phyloP scores from a whole-genome alignment of 345 rosid species.

The Populus pruinosa region DNA sequence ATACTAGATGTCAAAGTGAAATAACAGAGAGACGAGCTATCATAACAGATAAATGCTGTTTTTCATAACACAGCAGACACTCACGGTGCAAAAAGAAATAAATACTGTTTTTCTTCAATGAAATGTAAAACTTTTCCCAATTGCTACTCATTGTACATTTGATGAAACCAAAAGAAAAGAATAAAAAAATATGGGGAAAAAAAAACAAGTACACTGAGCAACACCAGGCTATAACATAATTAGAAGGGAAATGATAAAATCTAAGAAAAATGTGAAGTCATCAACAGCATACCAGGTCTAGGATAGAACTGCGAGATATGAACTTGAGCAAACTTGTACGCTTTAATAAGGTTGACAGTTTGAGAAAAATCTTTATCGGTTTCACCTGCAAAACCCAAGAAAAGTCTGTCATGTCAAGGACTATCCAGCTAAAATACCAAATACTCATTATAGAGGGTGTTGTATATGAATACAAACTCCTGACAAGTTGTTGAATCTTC shows the following conservation, averaged over 20 bases:
- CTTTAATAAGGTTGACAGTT: conserved; percentile 67
- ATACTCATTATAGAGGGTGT: not conserved
- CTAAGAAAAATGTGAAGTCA: not conserved
- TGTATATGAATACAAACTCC: not conserved
- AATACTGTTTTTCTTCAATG: no score
- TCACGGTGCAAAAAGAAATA: no score
- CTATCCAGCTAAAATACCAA: not conserved
- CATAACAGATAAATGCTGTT: no score
- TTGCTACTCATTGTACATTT: not conserved
- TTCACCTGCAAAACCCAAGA: conserved; percentile 57
- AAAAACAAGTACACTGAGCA: not conserved
- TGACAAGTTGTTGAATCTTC: not conserved
- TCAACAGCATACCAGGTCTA: conserved; percentile 58
- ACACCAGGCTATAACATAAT: not conserved
- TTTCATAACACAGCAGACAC: no score
- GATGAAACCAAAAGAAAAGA: not conserved
- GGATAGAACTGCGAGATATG: conserved; percentile 99
- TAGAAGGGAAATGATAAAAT: no score
- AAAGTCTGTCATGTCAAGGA: conserved; percentile 1
- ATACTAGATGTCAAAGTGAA: not conserved
- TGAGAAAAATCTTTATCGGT: conserved; percentile 81
- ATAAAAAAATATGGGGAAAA: not conserved
- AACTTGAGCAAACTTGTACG: conserved; percentile 81
- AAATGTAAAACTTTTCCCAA: no score
- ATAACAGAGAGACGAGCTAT: no score